Percentiles rank a stretch among this genome's conserved stretches.
Conservation (phyloP, 495 filamentous ascomycete species). For the Tirmania nivea region DNA sequence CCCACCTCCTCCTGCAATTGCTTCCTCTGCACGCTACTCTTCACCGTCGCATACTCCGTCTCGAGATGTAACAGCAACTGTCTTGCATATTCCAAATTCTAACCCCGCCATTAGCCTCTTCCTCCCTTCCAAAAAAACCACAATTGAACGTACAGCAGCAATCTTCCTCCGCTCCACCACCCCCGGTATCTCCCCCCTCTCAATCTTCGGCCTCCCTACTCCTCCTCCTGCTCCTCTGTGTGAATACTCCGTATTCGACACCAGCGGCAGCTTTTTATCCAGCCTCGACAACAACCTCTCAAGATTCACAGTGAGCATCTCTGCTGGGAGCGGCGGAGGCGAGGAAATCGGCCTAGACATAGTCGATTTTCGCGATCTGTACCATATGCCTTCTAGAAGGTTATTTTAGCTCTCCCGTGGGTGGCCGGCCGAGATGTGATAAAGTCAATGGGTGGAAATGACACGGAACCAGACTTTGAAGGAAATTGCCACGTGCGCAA, state of each 20-base stretch:
- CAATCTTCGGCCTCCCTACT: background rate
- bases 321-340: background rate
- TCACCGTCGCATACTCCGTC: background rate
- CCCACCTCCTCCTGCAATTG: background rate
- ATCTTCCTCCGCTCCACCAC: background rate
- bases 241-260: background rate
- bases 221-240: too few species aligned
- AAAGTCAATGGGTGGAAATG: too few species aligned
- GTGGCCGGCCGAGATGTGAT: too few species aligned
- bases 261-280: background rate
- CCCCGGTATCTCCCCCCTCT: background rate
- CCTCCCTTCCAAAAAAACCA: background rate
- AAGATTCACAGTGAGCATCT: background rate
- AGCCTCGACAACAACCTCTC: background rate
- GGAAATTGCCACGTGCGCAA: too few species aligned
- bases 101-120: background rate
- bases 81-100: background rate
- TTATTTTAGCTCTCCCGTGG: too few species aligned
- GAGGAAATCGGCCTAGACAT: background rate
- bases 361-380: background rate
- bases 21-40: background rate
- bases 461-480: too few species aligned
- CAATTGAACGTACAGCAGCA: background rate
- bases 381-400: too few species aligned
- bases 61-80: background rate